A percentile compares a stretch with the other conserved stretches of the same genome.
These are phyloP conservation scores for Hymenoscyphus occultus DNA, from an alignment of 2,329 filamentous ascomycete genomes.

Conservation along the genomic window DNA sequence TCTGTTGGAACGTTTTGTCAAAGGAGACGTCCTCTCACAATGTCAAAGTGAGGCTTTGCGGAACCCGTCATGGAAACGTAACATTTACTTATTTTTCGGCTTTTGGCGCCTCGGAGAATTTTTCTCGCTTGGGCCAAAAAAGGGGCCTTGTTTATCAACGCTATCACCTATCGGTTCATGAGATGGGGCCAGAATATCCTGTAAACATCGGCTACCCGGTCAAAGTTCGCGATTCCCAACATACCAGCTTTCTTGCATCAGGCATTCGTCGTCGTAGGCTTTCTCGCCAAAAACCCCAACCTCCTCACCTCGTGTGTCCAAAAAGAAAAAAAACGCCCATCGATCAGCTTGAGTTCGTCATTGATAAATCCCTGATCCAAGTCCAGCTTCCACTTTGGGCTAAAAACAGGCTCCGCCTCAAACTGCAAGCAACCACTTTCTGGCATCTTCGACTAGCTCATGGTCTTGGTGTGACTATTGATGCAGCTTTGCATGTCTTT, in stretches of 20 bases:
- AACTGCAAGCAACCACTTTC: conserved; percentile 17
- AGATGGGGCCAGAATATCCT: conserved; percentile 20
- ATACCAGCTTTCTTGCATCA: conserved; percentile 24
- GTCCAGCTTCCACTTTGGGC: conserved; percentile 17
- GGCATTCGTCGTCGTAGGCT: conserved; percentile 19
- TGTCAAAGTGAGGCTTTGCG: conserved; percentile 11
- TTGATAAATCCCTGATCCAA: conserved; percentile 24
- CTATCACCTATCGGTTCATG: conserved; percentile 15
- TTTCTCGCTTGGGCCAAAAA: conserved; percentile 25
- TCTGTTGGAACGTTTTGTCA: conserved; percentile 11
- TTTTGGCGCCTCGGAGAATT: conserved; percentile 8
- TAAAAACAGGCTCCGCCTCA: conserved; percentile 19
- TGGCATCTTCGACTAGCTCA: conserved; percentile 15
- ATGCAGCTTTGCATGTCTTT: conserved; percentile 25
- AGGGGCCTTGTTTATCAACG: conserved; percentile 32
- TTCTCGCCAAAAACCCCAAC: conserved; percentile 18
- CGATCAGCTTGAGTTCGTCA: conserved; percentile 9
- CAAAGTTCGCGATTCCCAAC: conserved; percentile 24
- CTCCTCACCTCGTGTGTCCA: conserved; percentile 12
- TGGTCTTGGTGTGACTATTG: conserved; percentile 23
- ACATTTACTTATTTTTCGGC: conserved; percentile 6
- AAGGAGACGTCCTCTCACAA: conserved; percentile 18
- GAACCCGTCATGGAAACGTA: conserved; percentile 2
- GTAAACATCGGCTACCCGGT: conserved; percentile 30
- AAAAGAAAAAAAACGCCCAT: conserved; percentile 11